Evolutionary conservation across 78 protist genomes (phyloP).

Genomic region (Dictyostelium intermedium): DNA sequence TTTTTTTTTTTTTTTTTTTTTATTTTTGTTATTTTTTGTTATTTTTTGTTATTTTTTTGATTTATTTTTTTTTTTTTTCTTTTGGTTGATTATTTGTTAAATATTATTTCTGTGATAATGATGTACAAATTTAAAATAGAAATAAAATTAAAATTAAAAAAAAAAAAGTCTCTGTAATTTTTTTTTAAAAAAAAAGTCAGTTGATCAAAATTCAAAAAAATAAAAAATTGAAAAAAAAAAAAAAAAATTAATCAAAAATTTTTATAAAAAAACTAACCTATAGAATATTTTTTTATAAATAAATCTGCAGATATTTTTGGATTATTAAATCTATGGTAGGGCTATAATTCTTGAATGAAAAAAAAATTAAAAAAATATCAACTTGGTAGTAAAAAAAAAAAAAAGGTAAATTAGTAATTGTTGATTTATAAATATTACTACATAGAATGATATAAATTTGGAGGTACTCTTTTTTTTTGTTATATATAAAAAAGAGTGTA

Average conservation of each 20-base stretch:
- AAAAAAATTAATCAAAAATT: not conserved
- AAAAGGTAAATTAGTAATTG: not conserved
- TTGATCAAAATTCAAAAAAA: not conserved
- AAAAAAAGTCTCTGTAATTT: no score
- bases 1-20: not conserved
- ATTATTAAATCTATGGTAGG: not conserved
- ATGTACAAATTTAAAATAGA: no score
- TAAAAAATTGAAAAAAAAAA: not conserved
- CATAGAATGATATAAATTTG: not conserved
- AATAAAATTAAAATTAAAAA: no score
- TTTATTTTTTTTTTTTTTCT: not conserved
- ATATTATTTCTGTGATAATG: not conserved
- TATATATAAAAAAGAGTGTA: not conserved
- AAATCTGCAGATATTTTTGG: no score
- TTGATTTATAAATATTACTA: not conserved
- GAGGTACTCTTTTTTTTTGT: not conserved
- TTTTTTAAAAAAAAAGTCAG: not conserved
- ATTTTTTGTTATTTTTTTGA: not conserved
- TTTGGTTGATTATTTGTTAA: not conserved
- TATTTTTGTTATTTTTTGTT: not conserved
- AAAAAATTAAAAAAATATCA: no score
- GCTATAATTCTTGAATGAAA: not conserved
- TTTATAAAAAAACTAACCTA: no score
- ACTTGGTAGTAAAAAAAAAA: no score
- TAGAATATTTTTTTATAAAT: no score